phyloP scores from a whole-genome alignment of 176 grass and related monocot species.

The Avena sativa region DNA sequence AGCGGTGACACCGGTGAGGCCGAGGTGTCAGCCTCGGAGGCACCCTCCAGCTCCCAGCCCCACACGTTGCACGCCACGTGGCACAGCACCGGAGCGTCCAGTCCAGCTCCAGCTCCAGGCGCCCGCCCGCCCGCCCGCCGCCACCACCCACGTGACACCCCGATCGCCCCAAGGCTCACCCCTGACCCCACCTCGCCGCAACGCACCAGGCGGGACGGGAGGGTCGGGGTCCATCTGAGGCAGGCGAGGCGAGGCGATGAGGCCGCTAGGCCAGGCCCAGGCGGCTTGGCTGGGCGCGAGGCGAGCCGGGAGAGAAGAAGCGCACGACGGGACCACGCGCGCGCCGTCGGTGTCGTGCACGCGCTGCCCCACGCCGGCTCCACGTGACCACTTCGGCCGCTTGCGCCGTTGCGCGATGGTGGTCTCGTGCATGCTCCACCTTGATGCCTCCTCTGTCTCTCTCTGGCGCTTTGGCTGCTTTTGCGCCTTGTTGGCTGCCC shows the following conservation, averaged over 20 bases:
- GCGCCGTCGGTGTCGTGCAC: conserved; percentile 17
- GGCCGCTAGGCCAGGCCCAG: too few species aligned
- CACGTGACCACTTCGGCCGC: conserved; percentile 34
- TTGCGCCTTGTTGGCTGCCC: not conserved
- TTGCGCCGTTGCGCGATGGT: not conserved
- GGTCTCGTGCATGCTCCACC: not conserved
- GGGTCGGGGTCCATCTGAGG: not conserved
- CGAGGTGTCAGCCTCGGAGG: conserved; percentile 8
- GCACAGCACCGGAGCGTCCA: not conserved
- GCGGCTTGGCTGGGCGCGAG: too few species aligned
- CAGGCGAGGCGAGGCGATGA: too few species aligned
- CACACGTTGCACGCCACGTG: conserved; percentile 42
- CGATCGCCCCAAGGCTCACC: not conserved
- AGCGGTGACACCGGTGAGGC: not conserved
- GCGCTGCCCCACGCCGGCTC: conserved; percentile 24
- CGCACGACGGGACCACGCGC: not conserved
- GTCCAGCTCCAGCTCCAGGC: not conserved
- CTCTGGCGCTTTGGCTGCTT: not conserved
- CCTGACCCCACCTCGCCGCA: not conserved
- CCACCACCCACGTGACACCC: not conserved
- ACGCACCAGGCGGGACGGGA: too few species aligned
- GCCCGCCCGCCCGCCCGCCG: not conserved
- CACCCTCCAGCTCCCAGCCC: not conserved
- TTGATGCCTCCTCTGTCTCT: too few species aligned
- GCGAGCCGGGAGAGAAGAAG: not conserved